Conservation (phyloP, 2,329 filamentous ascomycete species). For the Pestalotiopsis sp. region DNA sequence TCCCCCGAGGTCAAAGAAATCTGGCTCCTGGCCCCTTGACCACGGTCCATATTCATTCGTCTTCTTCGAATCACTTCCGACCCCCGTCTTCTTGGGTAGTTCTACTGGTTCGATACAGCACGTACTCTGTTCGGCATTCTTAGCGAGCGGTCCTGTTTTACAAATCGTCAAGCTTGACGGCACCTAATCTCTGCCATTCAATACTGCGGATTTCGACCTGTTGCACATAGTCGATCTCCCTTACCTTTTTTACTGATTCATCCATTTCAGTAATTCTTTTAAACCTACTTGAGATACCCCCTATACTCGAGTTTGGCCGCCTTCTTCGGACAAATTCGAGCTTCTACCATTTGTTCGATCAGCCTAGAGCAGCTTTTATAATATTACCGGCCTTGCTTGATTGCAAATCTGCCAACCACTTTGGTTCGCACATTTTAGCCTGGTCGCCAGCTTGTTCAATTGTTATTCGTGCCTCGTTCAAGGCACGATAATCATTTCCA, state of each 20-base stretch:
- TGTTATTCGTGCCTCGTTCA: conserved; percentile 41
- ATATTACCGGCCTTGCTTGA: conserved; percentile 29
- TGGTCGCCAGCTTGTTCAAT: conserved; percentile 25
- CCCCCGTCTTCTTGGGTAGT: conserved; percentile 24
- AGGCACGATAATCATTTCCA: conserved; percentile 65
- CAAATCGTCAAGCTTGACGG: conserved; percentile 9
- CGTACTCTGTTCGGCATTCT: conserved; percentile 3
- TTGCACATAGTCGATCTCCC: conserved; percentile 31
- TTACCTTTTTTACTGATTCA: conserved; percentile 20
- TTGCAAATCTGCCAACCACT: conserved; percentile 15
- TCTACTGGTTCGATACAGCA: conserved; percentile 21
- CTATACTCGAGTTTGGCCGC: conserved; percentile 28
- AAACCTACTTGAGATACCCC: conserved; percentile 26
- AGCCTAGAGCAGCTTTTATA: conserved; percentile 30
- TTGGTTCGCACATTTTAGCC: conserved; percentile 9
- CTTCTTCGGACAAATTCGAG: conserved; percentile 26
- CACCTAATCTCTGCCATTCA: conserved; percentile 20
- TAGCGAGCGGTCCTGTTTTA: conserved; percentile 20
- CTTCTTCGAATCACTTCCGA: conserved; percentile 11
- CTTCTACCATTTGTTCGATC: conserved; percentile 26
- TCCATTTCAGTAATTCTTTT: conserved; percentile 22
- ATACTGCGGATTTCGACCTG: conserved; percentile 20
- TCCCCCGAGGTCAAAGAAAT: conserved; percentile 25
- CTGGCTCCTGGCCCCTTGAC: conserved; percentile 8
- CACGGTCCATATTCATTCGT: conserved; percentile 15